Evolutionary conservation across 2,329 filamentous ascomycete genomes (phyloP), one percentile per base, ranked within the genome.

Genomic region (Penicillium sp.): DNA sequence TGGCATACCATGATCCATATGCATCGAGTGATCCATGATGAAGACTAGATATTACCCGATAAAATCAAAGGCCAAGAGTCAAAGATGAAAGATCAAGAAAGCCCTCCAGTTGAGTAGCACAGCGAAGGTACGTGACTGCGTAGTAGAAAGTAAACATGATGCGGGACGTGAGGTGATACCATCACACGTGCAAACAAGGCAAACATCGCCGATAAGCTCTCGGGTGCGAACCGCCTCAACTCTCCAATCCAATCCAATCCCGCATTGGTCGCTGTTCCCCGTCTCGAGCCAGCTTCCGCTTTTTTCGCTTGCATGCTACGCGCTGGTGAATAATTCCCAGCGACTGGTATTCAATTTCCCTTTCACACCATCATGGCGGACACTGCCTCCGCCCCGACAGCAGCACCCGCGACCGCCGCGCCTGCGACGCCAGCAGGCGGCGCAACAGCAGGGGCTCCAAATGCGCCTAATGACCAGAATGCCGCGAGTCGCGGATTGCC

Each of bases 1-100:
- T 68, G 88, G 84, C 35, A 39, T 39, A 64, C 81, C 81, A 68
- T 88, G 84, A 60, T 81, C 85, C 80, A 83, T 83, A 59, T 77
- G 70, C 50, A 52, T 52, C 16, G 37, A 45, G 39, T 52, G 49
- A 43, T 76, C 73, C 74, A 77, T 74, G 6, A 49, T 39, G 33
- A 48, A 49, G 5, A 48, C 5, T 9, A 44, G 11, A 29, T 10
- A 31, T 21, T 3, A 14, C 1, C 37, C 22, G 11, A 22, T 6
- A 26, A 5, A 5, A 5, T 16, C 8, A 37, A 26, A 53, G 11
- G 43, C 51, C 7, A 11, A 5, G 33, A 52, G 1, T 14, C 5
- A 13, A 35, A 21, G 22, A 26, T 33, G 10, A 24, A 45, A 10
- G 21, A 50, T 14, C n/a, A 29, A 16, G 5, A 27, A 31, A 13